Base-by-base conservation (phyloP, 176 grass and related monocot species). In the Urochloa ruziziensis region DNA sequence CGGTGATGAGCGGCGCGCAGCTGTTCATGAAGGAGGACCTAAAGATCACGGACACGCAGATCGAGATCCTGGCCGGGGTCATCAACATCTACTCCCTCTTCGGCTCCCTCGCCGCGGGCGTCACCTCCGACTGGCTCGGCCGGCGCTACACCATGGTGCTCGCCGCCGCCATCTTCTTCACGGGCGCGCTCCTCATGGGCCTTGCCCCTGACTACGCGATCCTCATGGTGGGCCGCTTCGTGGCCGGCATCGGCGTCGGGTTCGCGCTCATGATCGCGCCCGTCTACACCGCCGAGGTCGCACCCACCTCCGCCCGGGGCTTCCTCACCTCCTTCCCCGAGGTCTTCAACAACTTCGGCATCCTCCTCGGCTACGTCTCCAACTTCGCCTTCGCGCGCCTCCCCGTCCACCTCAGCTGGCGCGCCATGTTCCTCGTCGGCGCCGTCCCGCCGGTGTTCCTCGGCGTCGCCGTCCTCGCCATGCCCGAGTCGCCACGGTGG, bases 401-500 rank as follows among this genome's bases (percentile, higher is more conserved):
- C 33, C 91, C 93, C 37, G 66, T 86, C 51, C 87, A 91, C 74
- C 61, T 92, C 30, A 78, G 86, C 86, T 98, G 96, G 96, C 93
- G 96, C 33, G 67, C 90, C 66, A 98, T 98, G 96, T 88, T 98
- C 86, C 84, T 87, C 4, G 91, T 84, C 35, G 93, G 96, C 51
- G 96, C 93, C 32, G 83, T 98, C 16, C 96, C 96, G 28, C 89
- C 96, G 0, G 42, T 98, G 8, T 95, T 98, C 83, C 96, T 98
- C 0, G 93, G 77, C 65, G 36, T 82, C 42, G 91, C 85, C 7
- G 91, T 98, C 8, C 87, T 98, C 75, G 85, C 87, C 64, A 98
- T 98, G 96, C 96, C 96, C 49, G 96, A 95, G 87, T 98, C 96
- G 0, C 96, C 96, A 0, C 87, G 96, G 7, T 98, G 96, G 96